Base-by-base conservation (phyloP, 306 rosid genomes). In the Purshia tridentata region DNA sequence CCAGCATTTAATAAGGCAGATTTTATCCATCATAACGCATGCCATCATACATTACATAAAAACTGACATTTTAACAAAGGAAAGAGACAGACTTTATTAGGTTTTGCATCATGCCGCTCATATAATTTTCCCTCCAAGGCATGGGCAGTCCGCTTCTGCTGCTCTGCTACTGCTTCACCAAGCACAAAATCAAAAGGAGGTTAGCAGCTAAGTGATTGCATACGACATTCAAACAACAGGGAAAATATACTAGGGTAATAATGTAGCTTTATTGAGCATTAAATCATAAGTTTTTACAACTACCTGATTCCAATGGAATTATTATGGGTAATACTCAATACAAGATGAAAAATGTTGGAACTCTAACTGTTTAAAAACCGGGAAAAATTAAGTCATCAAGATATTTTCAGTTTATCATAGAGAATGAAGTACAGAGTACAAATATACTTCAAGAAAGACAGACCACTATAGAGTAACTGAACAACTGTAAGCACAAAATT, bases 141-240 rank as follows among this genome's bases (percentile, higher is more conserved):
- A 87, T 85, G 84, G 49, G 74, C 85, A 37, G 90, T 70, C 84
- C 90, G 86, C 88, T 91, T 94, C 80, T 77, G 96, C 80, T 85
- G 98, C 80, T 91, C 99, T 4, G 84, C 80, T 73, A 82, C 89
- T 69, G 88, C 84, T 76, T 83, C 82, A 79, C 54, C 77, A 78
- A 64, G 80, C 66, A 70, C 48, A 71, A 68, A 40, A 81, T 67
- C 52, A 55, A 18, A 75, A 42, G 44, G 29, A 76, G 22, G 78
- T 86, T 39, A 88, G 78, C 52, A 59, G 61, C 48, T 80, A 75
- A 79, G 48, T 65, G 70, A 57, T 50, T 45, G 49, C 60, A 65
- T 65, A 68, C 42, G 50, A 20, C n/a, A 56, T 9, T 70, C 65
- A 22, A 55, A 46, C 22, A 44, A 57, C 20, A 15, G 65, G 12